Conservation (phyloP, 2,329 filamentous ascomycete genomes). For the Colletotrichum sidae region DNA sequence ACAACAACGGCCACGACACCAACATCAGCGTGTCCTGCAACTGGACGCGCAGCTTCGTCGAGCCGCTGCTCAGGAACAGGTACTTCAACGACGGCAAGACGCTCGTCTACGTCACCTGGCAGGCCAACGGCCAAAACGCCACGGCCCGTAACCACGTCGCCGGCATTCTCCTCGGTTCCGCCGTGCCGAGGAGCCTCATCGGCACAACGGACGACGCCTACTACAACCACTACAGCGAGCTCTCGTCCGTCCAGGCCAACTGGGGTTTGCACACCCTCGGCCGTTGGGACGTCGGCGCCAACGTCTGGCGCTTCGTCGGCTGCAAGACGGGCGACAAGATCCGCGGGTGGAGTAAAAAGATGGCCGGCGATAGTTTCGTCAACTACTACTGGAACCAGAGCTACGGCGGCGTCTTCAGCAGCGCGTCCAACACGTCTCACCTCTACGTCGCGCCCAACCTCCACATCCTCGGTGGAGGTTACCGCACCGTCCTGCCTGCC, state of each 20-base stretch:
- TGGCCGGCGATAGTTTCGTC: conserved; percentile 47
- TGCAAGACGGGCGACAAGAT: conserved; percentile 67
- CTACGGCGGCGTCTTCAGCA: conserved; percentile 62
- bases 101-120: conserved; percentile 77
- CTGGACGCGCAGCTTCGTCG: conserved; percentile 64
- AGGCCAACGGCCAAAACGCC: conserved; percentile 79
- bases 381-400: conserved; percentile 64
- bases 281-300: conserved; percentile 78
- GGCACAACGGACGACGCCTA: conserved; percentile 77
- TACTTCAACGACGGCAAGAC: conserved; percentile 63
- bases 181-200: conserved; percentile 69
- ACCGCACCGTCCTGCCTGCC: conserved; percentile 49
- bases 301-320: conserved; percentile 73
- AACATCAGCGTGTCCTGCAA: conserved; percentile 50
- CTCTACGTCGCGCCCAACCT: conserved; percentile 56
- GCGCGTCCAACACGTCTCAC: conserved; percentile 24
- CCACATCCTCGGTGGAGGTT: conserved; percentile 43
- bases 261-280: conserved; percentile 68
- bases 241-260: conserved; percentile 62
- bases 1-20: conserved; percentile 26
- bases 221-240: conserved; percentile 79
- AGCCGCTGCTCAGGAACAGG: conserved; percentile 62
- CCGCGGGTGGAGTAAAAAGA: conserved; percentile 49
- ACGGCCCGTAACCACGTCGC: conserved; percentile 74
- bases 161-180: conserved; percentile 79